A percentile compares a stretch with the other conserved stretches of the same genome.
Evolutionary conservation across 257 asterid genomes (phyloP).

Genomic region (Leonotis leonurus): DNA sequence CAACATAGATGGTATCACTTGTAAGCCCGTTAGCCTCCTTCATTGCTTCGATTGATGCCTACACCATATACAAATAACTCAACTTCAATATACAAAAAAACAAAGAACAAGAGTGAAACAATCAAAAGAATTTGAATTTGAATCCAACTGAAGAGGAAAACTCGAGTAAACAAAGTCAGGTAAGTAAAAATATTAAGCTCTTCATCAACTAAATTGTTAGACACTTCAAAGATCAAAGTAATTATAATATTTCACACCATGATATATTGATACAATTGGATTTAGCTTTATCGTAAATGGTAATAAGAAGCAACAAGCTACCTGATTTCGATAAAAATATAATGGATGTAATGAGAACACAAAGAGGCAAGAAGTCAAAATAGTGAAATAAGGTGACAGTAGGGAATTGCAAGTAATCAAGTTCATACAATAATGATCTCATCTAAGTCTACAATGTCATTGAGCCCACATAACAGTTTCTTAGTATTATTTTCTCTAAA

Average conservation of each 20-base stretch:
- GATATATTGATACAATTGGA: too few species aligned
- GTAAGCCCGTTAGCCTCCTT: slow-evolving; percentile 32
- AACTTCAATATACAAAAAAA: not conserved
- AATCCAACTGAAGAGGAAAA: not conserved
- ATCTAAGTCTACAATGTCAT: slow-evolving; percentile 55
- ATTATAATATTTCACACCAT: too few species aligned
- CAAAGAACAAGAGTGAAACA: not conserved
- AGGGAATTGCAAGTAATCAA: slow-evolving; percentile 5
- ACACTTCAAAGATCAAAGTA: too few species aligned
- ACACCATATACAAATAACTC: not conserved
- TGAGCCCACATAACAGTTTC: slow-evolving; percentile 57
- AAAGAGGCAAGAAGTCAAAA: too few species aligned
- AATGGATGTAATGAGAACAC: too few species aligned
- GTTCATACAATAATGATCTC: slow-evolving; percentile 58
- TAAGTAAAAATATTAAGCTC: too few species aligned
- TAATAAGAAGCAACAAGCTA: too few species aligned
- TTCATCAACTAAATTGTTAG: too few species aligned
- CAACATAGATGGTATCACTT: slow-evolving; percentile 30
- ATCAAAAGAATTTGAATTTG: not conserved
- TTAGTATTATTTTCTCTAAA: slow-evolving; percentile 53
- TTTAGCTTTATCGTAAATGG: too few species aligned
- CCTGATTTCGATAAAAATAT: too few species aligned
- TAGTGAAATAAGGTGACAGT: slow-evolving; percentile 5
- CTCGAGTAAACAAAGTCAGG: too few species aligned
- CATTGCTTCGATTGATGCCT: slow-evolving; percentile 33